Evolutionary conservation across 2,329 filamentous ascomycete genomes (phyloP).

Genomic region (Setomelanomma holmii): DNA sequence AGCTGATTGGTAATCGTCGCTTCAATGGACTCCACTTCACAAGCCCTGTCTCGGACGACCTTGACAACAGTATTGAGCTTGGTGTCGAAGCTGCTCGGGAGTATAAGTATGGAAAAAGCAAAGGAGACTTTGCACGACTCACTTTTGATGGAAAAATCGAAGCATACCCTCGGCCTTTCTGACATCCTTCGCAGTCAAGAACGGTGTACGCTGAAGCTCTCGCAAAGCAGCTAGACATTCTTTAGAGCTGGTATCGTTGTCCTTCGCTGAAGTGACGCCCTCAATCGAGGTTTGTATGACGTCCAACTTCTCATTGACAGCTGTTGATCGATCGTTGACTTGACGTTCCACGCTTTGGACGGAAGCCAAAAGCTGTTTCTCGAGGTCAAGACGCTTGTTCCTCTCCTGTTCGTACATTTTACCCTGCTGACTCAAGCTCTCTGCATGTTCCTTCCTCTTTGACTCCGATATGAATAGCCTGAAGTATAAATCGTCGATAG

Average conservation of each 20-base stretch:
- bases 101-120: neutral
- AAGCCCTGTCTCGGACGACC: neutral
- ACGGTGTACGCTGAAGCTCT: conserved; percentile 19
- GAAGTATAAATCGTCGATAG: conserved; percentile 23
- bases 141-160: conserved; percentile 29
- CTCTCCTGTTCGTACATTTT: conserved; percentile 28
- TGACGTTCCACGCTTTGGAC: conserved; percentile 23
- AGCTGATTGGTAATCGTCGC: conserved; percentile 23
- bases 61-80: conserved; percentile 19
- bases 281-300: conserved; percentile 18
- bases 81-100: conserved; percentile 22
- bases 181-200: conserved; percentile 28
- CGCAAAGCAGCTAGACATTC: conserved; percentile 27
- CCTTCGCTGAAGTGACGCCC: neutral
- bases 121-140: conserved; percentile 1
- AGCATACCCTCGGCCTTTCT: conserved; percentile 33
- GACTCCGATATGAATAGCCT: conserved; percentile 17
- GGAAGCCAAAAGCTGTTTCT: conserved; percentile 24
- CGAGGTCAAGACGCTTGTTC: conserved; percentile 25
- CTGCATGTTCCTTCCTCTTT: conserved; percentile 15
- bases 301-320: conserved; percentile 22
- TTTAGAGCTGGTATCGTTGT: conserved; percentile 10
- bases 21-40: conserved; percentile 12
- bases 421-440: conserved; percentile 18
- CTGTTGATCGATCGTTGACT: conserved; percentile 13